Conservation (phyloP, 2,329 filamentous ascomycete genomes). For the Fusarium bactridioides region DNA sequence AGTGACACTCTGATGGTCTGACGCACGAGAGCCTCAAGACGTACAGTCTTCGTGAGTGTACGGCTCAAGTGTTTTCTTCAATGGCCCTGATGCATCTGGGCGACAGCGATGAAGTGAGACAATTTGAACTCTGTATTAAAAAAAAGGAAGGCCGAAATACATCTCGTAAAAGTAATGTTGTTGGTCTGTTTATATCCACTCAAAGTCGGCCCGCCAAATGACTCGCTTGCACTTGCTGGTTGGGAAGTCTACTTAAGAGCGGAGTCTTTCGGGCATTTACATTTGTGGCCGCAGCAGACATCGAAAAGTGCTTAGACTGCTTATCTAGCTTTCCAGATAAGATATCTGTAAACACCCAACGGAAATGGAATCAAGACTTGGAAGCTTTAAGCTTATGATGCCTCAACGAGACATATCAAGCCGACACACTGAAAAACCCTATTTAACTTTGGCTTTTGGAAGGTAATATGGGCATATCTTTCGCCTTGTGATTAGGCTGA, state of each 20-base stretch:
- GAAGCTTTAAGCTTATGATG: no score
- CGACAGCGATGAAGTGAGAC: no score
- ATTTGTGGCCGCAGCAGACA: not conserved
- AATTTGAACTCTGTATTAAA: rapidly evolving
- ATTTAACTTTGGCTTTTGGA: no score
- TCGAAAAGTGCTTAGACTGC: no score
- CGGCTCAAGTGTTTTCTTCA: rapidly evolving
- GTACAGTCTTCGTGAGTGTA: rapidly evolving
- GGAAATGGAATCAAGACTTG: no score
- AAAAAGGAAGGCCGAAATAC: rapidly evolving
- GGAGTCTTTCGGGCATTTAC: not conserved
- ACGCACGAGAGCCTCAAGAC: not conserved
- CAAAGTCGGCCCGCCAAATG: not conserved
- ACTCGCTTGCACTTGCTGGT: not conserved
- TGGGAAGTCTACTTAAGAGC: no score
- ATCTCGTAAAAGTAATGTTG: not conserved
- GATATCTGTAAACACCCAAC: rapidly evolving
- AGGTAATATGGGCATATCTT: no score
- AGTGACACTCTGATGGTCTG: not conserved
- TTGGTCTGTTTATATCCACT: not conserved
- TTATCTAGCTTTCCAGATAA: no score
- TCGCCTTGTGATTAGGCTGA: not conserved
- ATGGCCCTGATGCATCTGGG: not conserved
- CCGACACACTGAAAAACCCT: no score
- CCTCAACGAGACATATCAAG: no score